A percentile compares a stretch with the other conserved stretches of the same genome.
Conservation (phyloP, 75 land plant genomes). For the Adiantum capillusveneris region DNA sequence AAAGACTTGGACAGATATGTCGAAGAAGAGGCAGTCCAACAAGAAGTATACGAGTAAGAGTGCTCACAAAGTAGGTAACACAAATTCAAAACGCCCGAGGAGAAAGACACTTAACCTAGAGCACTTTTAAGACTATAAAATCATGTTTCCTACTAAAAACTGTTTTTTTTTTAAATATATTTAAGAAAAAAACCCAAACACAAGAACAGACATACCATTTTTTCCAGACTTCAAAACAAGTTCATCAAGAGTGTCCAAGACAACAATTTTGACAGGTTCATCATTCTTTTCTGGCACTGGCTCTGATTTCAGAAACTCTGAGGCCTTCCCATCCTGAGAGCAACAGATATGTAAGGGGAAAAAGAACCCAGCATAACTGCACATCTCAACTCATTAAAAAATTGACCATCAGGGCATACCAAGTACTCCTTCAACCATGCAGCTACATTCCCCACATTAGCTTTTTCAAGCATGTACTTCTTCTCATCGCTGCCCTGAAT, state of each 20-base stretch:
- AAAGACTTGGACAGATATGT: too few species aligned
- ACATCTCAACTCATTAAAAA: not conserved
- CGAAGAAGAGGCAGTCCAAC: too few species aligned
- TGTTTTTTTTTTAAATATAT: too few species aligned
- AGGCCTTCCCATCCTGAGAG: constrained; percentile 62
- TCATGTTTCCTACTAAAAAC: too few species aligned
- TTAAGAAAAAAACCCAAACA: too few species aligned
- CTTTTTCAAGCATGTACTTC: constrained; percentile 51
- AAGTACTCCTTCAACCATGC: constrained; percentile 67
- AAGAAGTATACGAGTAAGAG: too few species aligned
- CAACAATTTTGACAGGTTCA: constrained; percentile 91
- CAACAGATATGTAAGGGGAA: not conserved
- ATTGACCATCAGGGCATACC: constrained; percentile 22
- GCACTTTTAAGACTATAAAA: too few species aligned
- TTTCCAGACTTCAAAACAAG: constrained; percentile 83
- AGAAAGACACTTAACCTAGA: too few species aligned
- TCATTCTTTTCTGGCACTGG: constrained; percentile 80
- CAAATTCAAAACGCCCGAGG: too few species aligned
- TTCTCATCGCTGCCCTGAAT: constrained; percentile 48
- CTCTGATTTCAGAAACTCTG: constrained; percentile 58
- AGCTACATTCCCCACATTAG: constrained; percentile 45
- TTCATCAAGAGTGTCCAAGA: constrained; percentile 65
- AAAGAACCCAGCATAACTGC: not conserved
- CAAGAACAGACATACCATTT: too few species aligned
- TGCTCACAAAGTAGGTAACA: too few species aligned